phyloP scores from a whole-genome alignment of 2,329 filamentous ascomycete species.

The Colletotrichum paranaense region DNA sequence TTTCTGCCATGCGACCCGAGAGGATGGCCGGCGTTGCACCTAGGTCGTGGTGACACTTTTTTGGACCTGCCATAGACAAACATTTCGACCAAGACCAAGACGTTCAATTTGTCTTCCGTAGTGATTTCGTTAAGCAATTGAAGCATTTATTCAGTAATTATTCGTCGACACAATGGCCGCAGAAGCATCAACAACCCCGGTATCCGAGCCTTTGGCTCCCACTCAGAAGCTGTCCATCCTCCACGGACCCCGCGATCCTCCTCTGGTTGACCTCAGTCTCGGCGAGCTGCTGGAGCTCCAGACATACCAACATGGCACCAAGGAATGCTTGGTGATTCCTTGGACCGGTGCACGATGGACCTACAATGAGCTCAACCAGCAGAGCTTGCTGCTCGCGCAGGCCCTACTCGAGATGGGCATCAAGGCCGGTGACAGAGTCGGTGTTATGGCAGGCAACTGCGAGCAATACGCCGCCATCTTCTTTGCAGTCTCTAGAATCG shows the following conservation, averaged over 20 bases:
- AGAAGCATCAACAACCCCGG: constrained; percentile 42
- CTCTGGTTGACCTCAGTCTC: constrained; percentile 77
- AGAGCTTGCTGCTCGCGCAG: constrained; percentile 70
- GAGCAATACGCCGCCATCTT: constrained; percentile 84
- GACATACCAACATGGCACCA: constrained; percentile 70
- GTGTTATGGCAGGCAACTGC: constrained; percentile 82
- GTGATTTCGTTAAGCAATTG: background rate
- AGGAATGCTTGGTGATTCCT: constrained; percentile 78
- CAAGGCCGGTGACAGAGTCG: constrained; percentile 75
- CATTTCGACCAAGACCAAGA: background rate
- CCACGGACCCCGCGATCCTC: constrained; percentile 75
- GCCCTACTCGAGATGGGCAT: constrained; percentile 76
- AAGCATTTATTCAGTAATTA: background rate
- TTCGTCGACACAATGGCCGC: constrained; percentile 41
- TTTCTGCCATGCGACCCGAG: constrained; percentile 25
- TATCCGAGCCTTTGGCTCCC: constrained; percentile 41
- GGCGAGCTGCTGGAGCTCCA: constrained; percentile 80
- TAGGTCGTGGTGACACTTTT: constrained; percentile 5
- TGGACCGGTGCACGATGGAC: constrained; percentile 83
- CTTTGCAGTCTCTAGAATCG: constrained; percentile 76
- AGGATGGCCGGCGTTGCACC: background rate
- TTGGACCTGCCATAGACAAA: constrained; percentile 21
- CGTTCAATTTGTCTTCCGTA: background rate
- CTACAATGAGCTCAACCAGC: constrained; percentile 72
- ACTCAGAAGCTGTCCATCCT: constrained; percentile 67